Percentiles rank a stretch among this genome's conserved stretches.
These are phyloP conservation scores for Zygosaccharomyces pseudorouxii DNA, from an alignment of 805 yeast genomes.

Conservation along the genomic window DNA sequence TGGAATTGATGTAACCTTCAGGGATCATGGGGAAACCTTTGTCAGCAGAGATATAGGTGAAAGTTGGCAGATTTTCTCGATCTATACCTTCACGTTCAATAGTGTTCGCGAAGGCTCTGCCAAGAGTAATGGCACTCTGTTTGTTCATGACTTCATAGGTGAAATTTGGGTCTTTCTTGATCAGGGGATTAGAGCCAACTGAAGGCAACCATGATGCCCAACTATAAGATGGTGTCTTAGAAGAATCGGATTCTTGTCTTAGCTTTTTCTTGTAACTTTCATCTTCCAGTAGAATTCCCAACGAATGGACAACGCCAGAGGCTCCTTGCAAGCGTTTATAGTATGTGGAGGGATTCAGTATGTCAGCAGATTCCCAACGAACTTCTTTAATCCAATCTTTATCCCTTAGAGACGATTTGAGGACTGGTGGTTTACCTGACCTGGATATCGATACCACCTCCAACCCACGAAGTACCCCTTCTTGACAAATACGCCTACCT, in stretches of 20 bases:
- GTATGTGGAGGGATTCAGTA: slow-evolving; percentile 62
- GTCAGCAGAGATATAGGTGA: slow-evolving; percentile 81
- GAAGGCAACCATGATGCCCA: slow-evolving; percentile 10
- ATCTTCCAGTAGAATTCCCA: slow-evolving; percentile 73
- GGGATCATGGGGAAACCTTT: slow-evolving; percentile 64
- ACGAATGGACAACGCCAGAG: slow-evolving; percentile 71
- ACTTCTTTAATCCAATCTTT: slow-evolving; percentile 52
- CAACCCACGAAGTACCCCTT: slow-evolving; percentile 58
- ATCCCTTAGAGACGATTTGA: slow-evolving; percentile 28
- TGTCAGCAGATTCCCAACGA: slow-evolving; percentile 61
- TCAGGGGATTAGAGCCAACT: slow-evolving; percentile 57
- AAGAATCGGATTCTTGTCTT: slow-evolving; percentile 25
- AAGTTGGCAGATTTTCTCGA: slow-evolving; percentile 37
- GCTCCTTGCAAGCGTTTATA: slow-evolving; percentile 43
- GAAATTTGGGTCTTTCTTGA: slow-evolving; percentile 36
- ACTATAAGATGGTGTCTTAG: slow-evolving; percentile 11
- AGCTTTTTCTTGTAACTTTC: slow-evolving; percentile 56
- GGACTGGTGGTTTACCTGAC: slow-evolving; percentile 50
- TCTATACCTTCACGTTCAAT: slow-evolving; percentile 17
- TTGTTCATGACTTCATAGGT: slow-evolving; percentile 61
- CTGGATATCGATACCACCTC: slow-evolving; percentile 65
- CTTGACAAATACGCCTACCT: slow-evolving; percentile 66
- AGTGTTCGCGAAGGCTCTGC: slow-evolving; percentile 45
- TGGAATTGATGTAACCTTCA: slow-evolving; percentile 64
- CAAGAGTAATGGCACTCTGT: slow-evolving; percentile 62